Conservation (phyloP, 805 yeast genomes). For the Saccharomycopsis javanensis region DNA sequence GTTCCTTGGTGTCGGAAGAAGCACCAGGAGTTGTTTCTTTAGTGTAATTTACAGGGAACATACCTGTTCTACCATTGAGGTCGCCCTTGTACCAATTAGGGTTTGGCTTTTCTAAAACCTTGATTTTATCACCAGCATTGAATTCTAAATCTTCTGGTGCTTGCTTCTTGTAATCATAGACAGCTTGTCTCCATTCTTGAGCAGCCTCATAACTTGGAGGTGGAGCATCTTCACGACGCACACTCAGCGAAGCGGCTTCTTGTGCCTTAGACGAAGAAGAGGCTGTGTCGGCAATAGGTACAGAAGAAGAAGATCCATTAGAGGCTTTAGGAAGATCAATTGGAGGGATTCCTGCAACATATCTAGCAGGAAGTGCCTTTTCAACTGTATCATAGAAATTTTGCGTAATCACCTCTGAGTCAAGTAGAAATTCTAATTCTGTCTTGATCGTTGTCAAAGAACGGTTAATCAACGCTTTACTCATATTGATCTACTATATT, state of each 20-base stretch:
- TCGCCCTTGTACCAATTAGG: constrained; percentile 90
- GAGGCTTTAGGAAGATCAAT: constrained; percentile 33
- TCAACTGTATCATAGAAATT: constrained; percentile 42
- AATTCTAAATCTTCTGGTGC: constrained; percentile 67
- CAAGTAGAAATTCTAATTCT: constrained; percentile 71
- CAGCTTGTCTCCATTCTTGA: constrained; percentile 46
- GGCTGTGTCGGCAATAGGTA: constrained; percentile 24
- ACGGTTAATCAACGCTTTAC: constrained; percentile 59
- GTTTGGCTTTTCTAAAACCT: constrained; percentile 62
- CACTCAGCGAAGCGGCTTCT: constrained; percentile 14
- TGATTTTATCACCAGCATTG: constrained; percentile 55
- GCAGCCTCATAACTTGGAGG: constrained; percentile 20
- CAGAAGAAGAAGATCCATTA: constrained; percentile 20
- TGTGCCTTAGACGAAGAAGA: constrained; percentile 20
- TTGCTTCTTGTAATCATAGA: constrained; percentile 66
- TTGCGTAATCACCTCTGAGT: constrained; percentile 60
- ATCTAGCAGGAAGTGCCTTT: constrained; percentile 46
- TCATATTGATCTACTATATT: constrained; percentile 23
- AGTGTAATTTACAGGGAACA: constrained; percentile 88
- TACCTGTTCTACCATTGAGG: constrained; percentile 51
- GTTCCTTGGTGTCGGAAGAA: background rate
- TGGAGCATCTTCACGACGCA: constrained; percentile 18
- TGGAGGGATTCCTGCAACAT: constrained; percentile 41
- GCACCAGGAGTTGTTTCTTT: constrained; percentile 20
- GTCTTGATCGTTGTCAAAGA: constrained; percentile 66